These are phyloP conservation scores for Ustilago lituana DNA, from an alignment of 1,284 basidiomycete species.

Conservation along the genomic window DNA sequence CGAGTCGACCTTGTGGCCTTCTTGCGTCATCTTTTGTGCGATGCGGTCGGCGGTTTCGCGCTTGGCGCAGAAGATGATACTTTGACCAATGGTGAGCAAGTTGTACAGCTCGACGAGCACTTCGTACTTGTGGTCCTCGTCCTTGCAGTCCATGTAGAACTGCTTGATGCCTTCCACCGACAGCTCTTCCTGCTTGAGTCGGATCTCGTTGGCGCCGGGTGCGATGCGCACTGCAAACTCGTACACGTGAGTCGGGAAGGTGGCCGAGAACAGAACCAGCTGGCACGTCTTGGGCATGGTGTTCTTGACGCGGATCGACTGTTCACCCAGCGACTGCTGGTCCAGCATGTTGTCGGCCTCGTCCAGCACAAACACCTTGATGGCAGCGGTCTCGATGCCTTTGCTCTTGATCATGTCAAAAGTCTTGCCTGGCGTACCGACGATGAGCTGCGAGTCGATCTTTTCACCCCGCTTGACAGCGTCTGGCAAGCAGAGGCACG, in stretches of 20 bases:
- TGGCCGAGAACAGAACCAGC: constrained; percentile 96
- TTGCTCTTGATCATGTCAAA: constrained; percentile 75
- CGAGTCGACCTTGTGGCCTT: constrained; percentile 96
- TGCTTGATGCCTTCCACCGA: constrained; percentile 94
- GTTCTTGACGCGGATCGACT: constrained; percentile 90
- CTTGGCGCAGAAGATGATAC: constrained; percentile 86
- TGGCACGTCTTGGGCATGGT: constrained; percentile 78
- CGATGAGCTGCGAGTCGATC: constrained; percentile 87
- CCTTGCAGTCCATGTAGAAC: constrained; percentile 87
- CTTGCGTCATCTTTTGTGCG: constrained; percentile 84
- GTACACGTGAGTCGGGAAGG: constrained; percentile 93
- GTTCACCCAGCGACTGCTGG: constrained; percentile 94
- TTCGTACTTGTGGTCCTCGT: constrained; percentile 93
- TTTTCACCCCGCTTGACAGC: constrained; percentile 74
- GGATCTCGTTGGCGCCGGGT: constrained; percentile 94
- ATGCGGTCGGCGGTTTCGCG: constrained; percentile 93
- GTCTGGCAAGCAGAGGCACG: constrained; percentile 93
- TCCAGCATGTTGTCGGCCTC: constrained; percentile 99
- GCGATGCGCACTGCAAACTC: constrained; percentile 90
- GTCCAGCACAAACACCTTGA: constrained; percentile 95
- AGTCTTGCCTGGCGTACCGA: constrained; percentile 97
- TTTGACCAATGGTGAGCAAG: constrained; percentile 91
- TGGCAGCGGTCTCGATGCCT: constrained; percentile 74
- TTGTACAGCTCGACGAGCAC: constrained; percentile 91
- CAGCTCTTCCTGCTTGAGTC: constrained; percentile 91